Percentiles rank a stretch among this genome's conserved stretches.
Evolutionary conservation across 2,329 filamentous ascomycete species (phyloP).

Genomic region (Lachnum nothofagi): DNA sequence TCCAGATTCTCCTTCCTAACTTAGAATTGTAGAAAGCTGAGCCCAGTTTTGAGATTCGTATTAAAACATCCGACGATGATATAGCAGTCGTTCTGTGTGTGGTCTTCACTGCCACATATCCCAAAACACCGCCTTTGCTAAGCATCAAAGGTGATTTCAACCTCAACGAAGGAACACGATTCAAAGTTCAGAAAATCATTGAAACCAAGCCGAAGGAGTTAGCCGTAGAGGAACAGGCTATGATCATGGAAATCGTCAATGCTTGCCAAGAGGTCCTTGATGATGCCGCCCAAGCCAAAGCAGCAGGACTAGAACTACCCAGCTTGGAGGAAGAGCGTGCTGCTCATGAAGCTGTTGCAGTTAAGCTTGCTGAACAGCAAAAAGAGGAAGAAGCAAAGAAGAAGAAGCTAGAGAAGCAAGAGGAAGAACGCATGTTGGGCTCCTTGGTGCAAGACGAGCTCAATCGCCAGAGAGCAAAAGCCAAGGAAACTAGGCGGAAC

Average conservation of each 20-base stretch:
- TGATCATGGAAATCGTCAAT: constrained; percentile 44
- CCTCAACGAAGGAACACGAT: constrained; percentile 65
- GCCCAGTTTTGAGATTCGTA: constrained; percentile 72
- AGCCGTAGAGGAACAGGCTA: constrained; percentile 49
- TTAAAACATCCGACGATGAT: constrained; percentile 69
- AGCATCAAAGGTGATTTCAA: constrained; percentile 59
- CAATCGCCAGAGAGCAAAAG: constrained; percentile 59
- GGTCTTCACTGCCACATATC: constrained; percentile 83
- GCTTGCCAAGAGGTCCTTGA: constrained; percentile 67
- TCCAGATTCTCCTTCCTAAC: background rate
- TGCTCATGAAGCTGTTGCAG: constrained; percentile 69
- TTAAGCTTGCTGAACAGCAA: constrained; percentile 49
- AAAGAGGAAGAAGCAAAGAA: constrained; percentile 43
- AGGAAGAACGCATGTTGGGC: constrained; percentile 66
- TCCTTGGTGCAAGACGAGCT: constrained; percentile 70
- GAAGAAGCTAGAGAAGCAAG: constrained; percentile 51
- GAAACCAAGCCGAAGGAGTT: constrained; percentile 51
- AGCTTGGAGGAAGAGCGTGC: constrained; percentile 87
- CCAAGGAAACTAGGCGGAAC: constrained; percentile 59
- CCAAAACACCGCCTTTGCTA: constrained; percentile 72
- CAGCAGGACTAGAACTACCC: constrained; percentile 69
- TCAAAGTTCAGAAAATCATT: constrained; percentile 62
- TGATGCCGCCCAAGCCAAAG: constrained; percentile 74
- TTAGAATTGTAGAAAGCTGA: constrained; percentile 61
- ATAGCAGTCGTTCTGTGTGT: constrained; percentile 69